These are phyloP conservation scores for Suillus spraguei DNA, from an alignment of 768 basidiomycete species.

Conservation along the genomic window DNA sequence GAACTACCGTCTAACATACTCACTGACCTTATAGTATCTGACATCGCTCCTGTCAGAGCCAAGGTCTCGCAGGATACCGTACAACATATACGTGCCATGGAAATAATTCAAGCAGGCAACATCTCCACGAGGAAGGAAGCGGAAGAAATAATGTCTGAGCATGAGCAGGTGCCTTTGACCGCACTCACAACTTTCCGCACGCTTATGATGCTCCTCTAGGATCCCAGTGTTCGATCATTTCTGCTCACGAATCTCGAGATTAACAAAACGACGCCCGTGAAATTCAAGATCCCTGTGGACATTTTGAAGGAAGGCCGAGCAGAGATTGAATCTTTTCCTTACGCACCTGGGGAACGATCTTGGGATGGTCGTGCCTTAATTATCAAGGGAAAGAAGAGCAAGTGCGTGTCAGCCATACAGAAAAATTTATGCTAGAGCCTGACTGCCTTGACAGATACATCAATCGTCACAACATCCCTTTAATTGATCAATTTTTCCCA, in stretches of 20 bases:
- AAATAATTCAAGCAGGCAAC: conserved; percentile 59
- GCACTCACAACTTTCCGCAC: background rate
- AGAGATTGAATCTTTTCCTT: conserved; percentile 81
- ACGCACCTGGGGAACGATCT: conserved; percentile 50
- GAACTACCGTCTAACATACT: conserved; percentile 45
- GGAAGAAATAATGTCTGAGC: conserved; percentile 58
- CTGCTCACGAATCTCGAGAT: conserved; percentile 77
- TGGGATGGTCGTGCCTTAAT: conserved; percentile 69
- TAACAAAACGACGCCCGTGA: conserved; percentile 38
- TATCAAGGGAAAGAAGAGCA: conserved; percentile 79
- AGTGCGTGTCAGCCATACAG: conserved; percentile 41
- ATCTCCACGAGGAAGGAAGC: conserved; percentile 71
- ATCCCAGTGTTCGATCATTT: conserved; percentile 75
- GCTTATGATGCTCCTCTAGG: conserved; percentile 46
- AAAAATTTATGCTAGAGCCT: background rate
- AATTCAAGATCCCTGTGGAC: conserved; percentile 75
- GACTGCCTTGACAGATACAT: conserved; percentile 57
- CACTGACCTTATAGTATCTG: conserved; percentile 68
- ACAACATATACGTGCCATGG: conserved; percentile 72
- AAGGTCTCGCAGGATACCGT: conserved; percentile 64
- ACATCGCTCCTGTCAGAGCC: conserved; percentile 75
- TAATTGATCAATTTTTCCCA: conserved; percentile 74
- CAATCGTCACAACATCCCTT: conserved; percentile 66
- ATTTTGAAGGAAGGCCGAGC: conserved; percentile 63
- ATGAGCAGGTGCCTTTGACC: conserved; percentile 56